Base-by-base conservation (phyloP, 1,139 yeast genomes). In the Arxiozyma slooffiae region DNA sequence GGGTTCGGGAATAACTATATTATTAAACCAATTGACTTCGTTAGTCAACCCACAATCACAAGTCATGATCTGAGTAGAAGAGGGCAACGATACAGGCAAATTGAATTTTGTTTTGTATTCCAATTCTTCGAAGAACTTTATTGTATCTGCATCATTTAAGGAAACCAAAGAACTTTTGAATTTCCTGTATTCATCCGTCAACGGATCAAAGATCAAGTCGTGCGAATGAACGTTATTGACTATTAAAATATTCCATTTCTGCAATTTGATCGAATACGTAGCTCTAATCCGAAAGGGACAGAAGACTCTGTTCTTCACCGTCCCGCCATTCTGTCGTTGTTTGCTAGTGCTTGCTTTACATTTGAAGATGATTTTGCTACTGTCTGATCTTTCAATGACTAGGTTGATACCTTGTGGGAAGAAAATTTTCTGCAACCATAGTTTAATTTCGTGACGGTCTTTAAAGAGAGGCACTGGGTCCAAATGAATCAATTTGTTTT, bases 211-310 rank as follows among this genome's bases (percentile, higher is more conserved):
- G 51, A 54, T 55, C 36, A 66, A 52, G 26, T 60, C 59, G 49
- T 67, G 70, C 6, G 68, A 60, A 61, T 81, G 87, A 7, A 66
- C 62, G 54, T 79, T 82, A 59, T 78, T 77, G 39, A 81, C 75
- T 17, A 81, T 76, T 48, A 79, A 82, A 46, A 82, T 70, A 16
- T 80, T 71, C 90, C 90, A 83, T 44, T 67, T 65, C 55, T 75
- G 71, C 44, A 77, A 71, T 55, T 81, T 71, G 21, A 77, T 64
- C 0, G 85, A 79, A 57, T 71, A 81, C 55, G 84, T 82, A 4
- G 88, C 87, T 56, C 90, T 69, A 30, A 83, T 73, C 62, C 85
- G 74, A 61, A 83, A 83, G 1, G 89, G 88, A 62, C 90, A 83
- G 9, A 74, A 20, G 67, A 64, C 50, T 59, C 22, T 23, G 17